Base-by-base conservation (phyloP, 306 rosid genomes). In the Amphicarpaea edgeworthii region DNA sequence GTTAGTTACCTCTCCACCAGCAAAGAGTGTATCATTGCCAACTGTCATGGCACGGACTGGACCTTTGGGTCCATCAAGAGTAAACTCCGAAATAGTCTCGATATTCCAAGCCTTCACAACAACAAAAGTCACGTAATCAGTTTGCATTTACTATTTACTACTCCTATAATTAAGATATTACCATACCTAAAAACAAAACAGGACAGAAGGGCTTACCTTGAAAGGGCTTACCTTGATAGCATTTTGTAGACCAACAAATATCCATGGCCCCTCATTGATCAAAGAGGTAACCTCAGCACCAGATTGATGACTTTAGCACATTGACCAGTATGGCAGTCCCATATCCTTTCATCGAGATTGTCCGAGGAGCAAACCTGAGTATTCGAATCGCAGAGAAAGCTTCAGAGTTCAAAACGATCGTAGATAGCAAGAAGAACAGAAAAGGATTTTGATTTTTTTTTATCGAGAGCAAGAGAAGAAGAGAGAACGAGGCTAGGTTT, bases 261-360 rank as follows among this genome's bases (percentile, higher is more conserved):
- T 74, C 89, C 89, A 90, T 11, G 76, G 67, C 1, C 88, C 89
- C 63, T 82, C 80, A 2, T 79, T 66, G 69, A 81, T 73, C 68
- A 87, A 76, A 70, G 75, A 87, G 45, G 71, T 82, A 32, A 80
- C 81, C 61, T 86, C 85, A 1, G 8, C 63, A 7, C 84, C 80
- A 20, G 75, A 57, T 81, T 71, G 32, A 43, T 47, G 10, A 68
- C 59, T 0, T 10, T 43, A 71, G 11, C 73, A 71, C 88, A 88
- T 21, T 23, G 69, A 46, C 89, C 85, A 37, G 80, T 83, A 41
- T 71, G 26, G 66, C 88, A 90, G 42, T 90, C 86, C 92, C 92
- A 90, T 54, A 77, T 65, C 7, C 86, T 2, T 26, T 26, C 30
- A 26, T 26, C 3, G 30, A 26, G n/a, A n/a, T n/a, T n/a, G n/a